Evolutionary conservation across 192 early-diverging fungal genomes (phyloP), one percentile per base, ranked within the genome.

Genomic region (Paraglomus brasilianum): DNA sequence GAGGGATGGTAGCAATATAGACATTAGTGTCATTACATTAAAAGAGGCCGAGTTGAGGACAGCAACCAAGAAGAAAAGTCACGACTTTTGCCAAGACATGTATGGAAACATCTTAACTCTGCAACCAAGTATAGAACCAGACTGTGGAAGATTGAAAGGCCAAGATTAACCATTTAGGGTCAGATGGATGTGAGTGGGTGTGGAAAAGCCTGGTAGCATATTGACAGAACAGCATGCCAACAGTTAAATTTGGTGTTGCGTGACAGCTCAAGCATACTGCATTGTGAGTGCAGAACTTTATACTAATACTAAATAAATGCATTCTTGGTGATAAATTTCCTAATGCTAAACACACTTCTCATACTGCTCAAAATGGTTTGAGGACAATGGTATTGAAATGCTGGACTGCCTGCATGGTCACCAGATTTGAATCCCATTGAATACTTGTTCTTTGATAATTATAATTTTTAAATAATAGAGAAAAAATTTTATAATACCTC

Each of bases 71-170:
- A n/a, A n/a, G n/a, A 66, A 50, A 75, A 70, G 47, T 41, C 40
- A 36, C 50, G 36, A 19, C 21, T 70, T 7, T 15, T 17, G 40
- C 40, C 66, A 50, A 38, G 9, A 15, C 65, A 64, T 36, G 56
- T n/a, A 30, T 10, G 63, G 36, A 19, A 4, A 39, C 66, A 65
- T 19, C 52, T 65, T 5, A 21, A 47, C 5, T 78, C 48, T 50
- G 60, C 69, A 8, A 62, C 51, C 15, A 50, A 19, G 14, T 65
- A 80, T n/a, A n/a, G n/a, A n/a, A n/a, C 49, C 75, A 70, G 81
- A 80, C 69, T 0, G 19, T 80, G 22, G 71, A 78, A 1, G 73
- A 78, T 43, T 82, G 71, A 69, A 72, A n/a, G 40, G 74, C 65
- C 5, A 81, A 78, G 53, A 71, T 81, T n/a, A 76, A 78, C 41